Base-by-base conservation (phyloP, 768 basidiomycete genomes). In the Auricularia auricula-judae region DNA sequence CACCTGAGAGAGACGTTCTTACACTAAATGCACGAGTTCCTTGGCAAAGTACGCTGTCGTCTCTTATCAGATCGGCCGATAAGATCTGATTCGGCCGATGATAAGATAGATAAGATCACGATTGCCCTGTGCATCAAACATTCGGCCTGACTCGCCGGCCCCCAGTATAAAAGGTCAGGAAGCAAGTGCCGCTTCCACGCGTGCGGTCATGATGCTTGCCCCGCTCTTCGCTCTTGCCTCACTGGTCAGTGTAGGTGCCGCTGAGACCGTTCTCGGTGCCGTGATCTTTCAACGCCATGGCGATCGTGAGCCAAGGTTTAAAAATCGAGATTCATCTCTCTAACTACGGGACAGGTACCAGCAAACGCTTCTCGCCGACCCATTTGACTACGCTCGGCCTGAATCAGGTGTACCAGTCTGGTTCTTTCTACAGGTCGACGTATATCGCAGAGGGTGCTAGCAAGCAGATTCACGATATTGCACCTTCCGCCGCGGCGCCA, bases 211-310 rank as follows among this genome's bases (percentile, higher is more conserved):
- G 10, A 51, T 51, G 47, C 21, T 51, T 21, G 47, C 47, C 16
- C 47, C 47, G 21, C 7, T 51, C 47, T 51, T 51, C 18, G 18
- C 21, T 18, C 47, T 51, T 18, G 18, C 21, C 47, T 8, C 47
- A 51, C 2, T 21, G 47, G 18, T 5, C 47, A 18, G 47, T 21
- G 47, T 51, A 4, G 47, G 39, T 14, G 63, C 63, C 29, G 51
- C 63, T 58, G 54, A 58, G 18, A 39, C 54, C 10, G 35, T 36
- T 16, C 47, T 36, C 12, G 54, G 35, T 33, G 54, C 34, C 33
- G 63, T 64, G 29, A 36, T 63, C 8, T 56, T 63, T 36, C n/a
- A n/a, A 12, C 23, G 56, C 12, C 56, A 59, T 35, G 56, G 56
- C 12, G 33, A 64, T 63, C 63, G 56, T 64, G 63, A 36, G 35